Conservation (phyloP, 495 filamentous ascomycete species). For the Entonaema liquescens region DNA sequence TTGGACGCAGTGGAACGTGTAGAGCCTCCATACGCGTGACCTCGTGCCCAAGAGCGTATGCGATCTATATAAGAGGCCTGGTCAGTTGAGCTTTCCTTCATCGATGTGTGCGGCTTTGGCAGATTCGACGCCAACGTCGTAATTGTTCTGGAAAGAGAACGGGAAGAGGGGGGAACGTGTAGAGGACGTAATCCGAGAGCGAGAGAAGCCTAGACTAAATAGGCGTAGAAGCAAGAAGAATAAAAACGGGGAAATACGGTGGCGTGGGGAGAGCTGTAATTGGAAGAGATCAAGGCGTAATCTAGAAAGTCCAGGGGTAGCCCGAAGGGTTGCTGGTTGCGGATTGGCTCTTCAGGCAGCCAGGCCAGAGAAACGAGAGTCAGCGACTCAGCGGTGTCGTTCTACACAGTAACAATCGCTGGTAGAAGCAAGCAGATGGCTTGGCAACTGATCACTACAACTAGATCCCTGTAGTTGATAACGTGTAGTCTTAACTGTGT, state of each 20-base stretch:
- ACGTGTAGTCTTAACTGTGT: slow-evolving; percentile 37
- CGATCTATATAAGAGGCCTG: slow-evolving; percentile 61
- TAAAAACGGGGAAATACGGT: slow-evolving; percentile 25
- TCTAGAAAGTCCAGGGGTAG: slow-evolving; percentile 33
- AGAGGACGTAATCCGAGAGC: slow-evolving; percentile 23
- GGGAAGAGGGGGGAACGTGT: slow-evolving; percentile 20
- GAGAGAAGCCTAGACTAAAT: slow-evolving; percentile 41
- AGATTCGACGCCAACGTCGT: slow-evolving; percentile 46
- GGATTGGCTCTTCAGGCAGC: slow-evolving; percentile 37
- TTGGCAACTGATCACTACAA: slow-evolving; percentile 33
- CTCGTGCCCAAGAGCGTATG: slow-evolving; percentile 64
- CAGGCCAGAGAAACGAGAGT: too few species aligned
- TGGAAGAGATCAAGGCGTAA: slow-evolving; percentile 31
- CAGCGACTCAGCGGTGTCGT: slow-evolving; percentile 7
- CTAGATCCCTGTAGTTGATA: slow-evolving; percentile 25
- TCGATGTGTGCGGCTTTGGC: slow-evolving; percentile 57
- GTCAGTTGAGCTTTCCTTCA: slow-evolving; percentile 70
- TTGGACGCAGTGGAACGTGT: slow-evolving; percentile 48
- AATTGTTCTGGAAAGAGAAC: slow-evolving; percentile 40
- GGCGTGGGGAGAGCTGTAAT: slow-evolving; percentile 34
- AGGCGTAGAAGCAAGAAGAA: slow-evolving; percentile 38
- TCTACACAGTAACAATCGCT: slow-evolving; percentile 1
- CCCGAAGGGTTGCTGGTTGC: slow-evolving; percentile 16
- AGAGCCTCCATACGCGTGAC: slow-evolving; percentile 65
- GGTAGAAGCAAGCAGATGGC: slow-evolving; percentile 6